phyloP scores from a whole-genome alignment of 2,329 filamentous ascomycete species.

The Colletotrichum nymphaeae region DNA sequence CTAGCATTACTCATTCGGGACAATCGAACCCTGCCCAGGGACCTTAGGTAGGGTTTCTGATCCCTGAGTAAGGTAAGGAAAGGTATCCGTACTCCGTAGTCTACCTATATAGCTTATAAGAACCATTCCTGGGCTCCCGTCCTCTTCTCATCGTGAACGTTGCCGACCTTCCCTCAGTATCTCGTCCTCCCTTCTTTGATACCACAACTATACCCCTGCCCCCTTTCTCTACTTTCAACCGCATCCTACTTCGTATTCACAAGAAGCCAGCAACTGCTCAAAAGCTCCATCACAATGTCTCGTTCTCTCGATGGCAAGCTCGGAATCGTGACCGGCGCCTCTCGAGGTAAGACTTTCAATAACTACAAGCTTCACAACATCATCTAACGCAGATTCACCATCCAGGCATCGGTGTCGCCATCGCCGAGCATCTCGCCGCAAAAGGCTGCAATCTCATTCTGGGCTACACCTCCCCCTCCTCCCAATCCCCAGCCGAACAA shows the following conservation, averaged over 20 bases:
- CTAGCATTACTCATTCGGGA: constrained; percentile 10
- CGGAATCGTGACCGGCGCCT: constrained; percentile 83
- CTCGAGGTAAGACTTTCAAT: constrained; percentile 67
- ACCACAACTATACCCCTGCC: background rate
- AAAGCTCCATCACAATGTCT: constrained; percentile 45
- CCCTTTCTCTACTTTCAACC: background rate
- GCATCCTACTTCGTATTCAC: background rate
- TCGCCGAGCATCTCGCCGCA: constrained; percentile 75
- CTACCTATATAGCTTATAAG: background rate
- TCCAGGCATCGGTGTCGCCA: constrained; percentile 75
- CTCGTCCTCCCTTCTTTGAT: background rate
- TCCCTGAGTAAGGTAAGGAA: background rate
- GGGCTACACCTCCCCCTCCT: constrained; percentile 70
- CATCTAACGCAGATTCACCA: constrained; percentile 8
- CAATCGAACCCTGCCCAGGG: background rate
- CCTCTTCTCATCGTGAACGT: background rate
- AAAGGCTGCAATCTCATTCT: constrained; percentile 78
- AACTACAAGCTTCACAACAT: background rate
- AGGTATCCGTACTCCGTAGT: background rate
- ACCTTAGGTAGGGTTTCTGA: background rate
- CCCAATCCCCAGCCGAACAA: constrained; percentile 59
- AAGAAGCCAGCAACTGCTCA: background rate
- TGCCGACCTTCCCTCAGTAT: background rate
- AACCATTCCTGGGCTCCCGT: background rate
- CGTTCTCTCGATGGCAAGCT: constrained; percentile 77